Evolutionary conservation across 768 basidiomycete species (phyloP).

Genomic region (Mycena belliarum): DNA sequence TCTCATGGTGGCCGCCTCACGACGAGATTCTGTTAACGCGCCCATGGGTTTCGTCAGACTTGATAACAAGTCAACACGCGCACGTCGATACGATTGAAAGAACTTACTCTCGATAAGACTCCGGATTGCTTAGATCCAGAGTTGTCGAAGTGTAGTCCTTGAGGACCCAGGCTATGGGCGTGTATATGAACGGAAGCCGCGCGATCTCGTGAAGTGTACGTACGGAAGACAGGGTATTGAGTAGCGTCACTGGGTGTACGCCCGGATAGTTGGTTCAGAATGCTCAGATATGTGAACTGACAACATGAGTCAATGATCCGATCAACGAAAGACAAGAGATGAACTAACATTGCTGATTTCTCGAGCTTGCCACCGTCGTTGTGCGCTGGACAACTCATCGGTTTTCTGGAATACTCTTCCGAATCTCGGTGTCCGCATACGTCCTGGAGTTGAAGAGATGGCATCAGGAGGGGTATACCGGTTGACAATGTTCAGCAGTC

Average conservation of each 20-base stretch:
- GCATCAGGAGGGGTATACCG: constrained; percentile 39
- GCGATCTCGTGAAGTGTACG: constrained; percentile 26
- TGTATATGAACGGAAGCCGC: background rate
- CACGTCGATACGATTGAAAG: background rate
- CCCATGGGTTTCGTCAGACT: constrained; percentile 91
- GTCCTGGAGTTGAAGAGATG: constrained; percentile 42
- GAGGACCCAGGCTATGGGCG: constrained; percentile 77
- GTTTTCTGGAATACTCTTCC: constrained; percentile 53
- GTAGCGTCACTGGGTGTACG: constrained; percentile 94
- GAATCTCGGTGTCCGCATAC: constrained; percentile 57
- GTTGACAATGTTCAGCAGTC: constrained; percentile 49
- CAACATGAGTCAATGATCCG: background rate
- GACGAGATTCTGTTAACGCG: constrained; percentile 72
- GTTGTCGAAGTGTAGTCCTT: constrained; percentile 76
- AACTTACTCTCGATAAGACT: constrained; percentile 73
- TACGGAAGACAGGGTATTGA: constrained; percentile 90
- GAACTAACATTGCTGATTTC: constrained; percentile 87
- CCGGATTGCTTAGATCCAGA: constrained; percentile 62
- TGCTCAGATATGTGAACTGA: constrained; percentile 86
- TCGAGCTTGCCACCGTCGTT: constrained; percentile 82
- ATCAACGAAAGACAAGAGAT: background rate
- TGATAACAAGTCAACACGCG: background rate
- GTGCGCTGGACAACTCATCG: constrained; percentile 72
- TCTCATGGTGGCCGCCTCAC: constrained; percentile 73
- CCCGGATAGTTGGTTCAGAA: constrained; percentile 90